Evolutionary conservation across 371 early-diverging fungal species (phyloP).

Genomic region (Circinella minor): DNA sequence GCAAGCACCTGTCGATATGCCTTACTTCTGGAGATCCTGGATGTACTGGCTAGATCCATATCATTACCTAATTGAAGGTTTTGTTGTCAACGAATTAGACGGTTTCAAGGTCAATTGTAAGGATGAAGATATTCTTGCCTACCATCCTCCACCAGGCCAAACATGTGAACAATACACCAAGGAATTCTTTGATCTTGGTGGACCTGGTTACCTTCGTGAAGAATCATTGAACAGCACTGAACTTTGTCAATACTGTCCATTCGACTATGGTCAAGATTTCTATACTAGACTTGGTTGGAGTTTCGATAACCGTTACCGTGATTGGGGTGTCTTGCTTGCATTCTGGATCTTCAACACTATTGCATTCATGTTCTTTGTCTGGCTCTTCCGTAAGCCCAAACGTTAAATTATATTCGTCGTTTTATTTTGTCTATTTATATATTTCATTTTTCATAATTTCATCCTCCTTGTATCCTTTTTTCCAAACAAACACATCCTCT

Average conservation of each 20-base stretch:
- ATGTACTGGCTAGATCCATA: slow-evolving; percentile 77
- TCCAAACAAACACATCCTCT: neutral
- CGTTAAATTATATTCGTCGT: slow-evolving; percentile 30
- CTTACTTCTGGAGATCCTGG: slow-evolving; percentile 77
- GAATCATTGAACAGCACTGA: slow-evolving; percentile 50
- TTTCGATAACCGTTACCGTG: slow-evolving; percentile 64
- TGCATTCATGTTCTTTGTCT: slow-evolving; percentile 56
- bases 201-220: slow-evolving; percentile 60
- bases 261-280: slow-evolving; percentile 63
- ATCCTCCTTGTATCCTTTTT: neutral
- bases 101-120: slow-evolving; percentile 58
- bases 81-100: slow-evolving; percentile 73
- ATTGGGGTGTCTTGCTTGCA: slow-evolving; percentile 69
- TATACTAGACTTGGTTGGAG: slow-evolving; percentile 62
- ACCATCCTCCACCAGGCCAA: slow-evolving; percentile 62
- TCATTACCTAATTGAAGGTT: slow-evolving; percentile 78
- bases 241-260: slow-evolving; percentile 72
- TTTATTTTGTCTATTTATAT: neutral
- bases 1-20: slow-evolving; percentile 69
- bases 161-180: slow-evolving; percentile 69
- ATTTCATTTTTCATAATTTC: neutral
- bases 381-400: slow-evolving; percentile 48
- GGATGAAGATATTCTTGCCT: slow-evolving; percentile 45
- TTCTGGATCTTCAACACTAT: slow-evolving; percentile 62
- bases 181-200: slow-evolving; percentile 53